Evolutionary conservation across 139 green algal species (phyloP).

Genomic region (Gonium pectorale): DNA sequence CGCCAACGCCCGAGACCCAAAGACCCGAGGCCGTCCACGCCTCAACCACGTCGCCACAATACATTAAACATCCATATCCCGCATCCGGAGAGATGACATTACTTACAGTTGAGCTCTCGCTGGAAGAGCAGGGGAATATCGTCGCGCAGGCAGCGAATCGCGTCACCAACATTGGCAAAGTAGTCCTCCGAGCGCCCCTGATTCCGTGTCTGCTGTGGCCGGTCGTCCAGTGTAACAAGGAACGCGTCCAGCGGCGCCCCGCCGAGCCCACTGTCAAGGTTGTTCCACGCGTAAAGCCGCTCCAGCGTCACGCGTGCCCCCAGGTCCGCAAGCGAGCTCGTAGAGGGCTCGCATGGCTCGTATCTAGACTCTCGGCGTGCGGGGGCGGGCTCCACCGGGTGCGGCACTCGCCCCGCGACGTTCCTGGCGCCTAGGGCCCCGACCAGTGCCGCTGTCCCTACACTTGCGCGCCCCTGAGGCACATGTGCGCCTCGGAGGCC

Average conservation of each 20-base stretch:
- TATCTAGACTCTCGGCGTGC: slow-evolving; percentile 5
- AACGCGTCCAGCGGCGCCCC: neutral
- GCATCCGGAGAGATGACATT: no score
- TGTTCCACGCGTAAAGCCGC: slow-evolving; percentile 12
- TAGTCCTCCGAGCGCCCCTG: slow-evolving; percentile 77
- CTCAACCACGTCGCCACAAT: no score
- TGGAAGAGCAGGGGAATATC: slow-evolving; percentile 91
- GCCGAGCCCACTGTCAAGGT: neutral
- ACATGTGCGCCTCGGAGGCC: slow-evolving; percentile 5
- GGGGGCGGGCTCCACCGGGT: no score
- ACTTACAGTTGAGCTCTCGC: slow-evolving; percentile 90
- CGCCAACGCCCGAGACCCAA: no score
- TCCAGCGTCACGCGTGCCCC: slow-evolving; percentile 42
- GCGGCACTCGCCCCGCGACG: neutral
- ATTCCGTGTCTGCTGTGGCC: slow-evolving; percentile 47
- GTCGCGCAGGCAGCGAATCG: slow-evolving; percentile 89
- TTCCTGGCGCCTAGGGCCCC: neutral
- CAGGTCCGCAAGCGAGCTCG: slow-evolving; percentile 37
- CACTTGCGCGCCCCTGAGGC: neutral
- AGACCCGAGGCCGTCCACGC: no score
- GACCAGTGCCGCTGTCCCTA: neutral
- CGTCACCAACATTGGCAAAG: slow-evolving; percentile 95
- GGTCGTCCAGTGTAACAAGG: slow-evolving; percentile 45
- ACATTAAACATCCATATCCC: no score
- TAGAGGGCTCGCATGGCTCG: slow-evolving; percentile 34